Evolutionary conservation across 148 eudicot species (phyloP), one percentile per base, ranked within the genome.

Genomic region (Vaccinium darrowii): DNA sequence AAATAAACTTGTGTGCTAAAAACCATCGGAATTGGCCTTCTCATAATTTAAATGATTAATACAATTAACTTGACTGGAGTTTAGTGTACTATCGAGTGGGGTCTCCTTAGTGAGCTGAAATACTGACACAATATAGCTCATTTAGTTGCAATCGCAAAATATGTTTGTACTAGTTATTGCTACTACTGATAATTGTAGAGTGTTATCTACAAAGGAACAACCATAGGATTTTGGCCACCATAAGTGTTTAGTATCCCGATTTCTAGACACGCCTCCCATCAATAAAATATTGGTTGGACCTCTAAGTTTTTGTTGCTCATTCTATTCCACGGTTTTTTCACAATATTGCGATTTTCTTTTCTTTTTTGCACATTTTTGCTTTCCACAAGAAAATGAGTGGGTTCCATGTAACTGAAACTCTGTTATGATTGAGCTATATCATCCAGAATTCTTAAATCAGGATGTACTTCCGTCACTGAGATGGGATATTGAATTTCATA

Each of bases 391-490:
- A 71, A 71, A 51, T 72, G 76, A 16, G 14, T 11, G 2, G 11
- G 62, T 71, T 82, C 36, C 65, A 65, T 49, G 19, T 82, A 82
- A 23, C 8, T 51, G 82, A 57, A 18, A 80, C 69, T 51, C 58
- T 78, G 77, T 14, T 73, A 73, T 3, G 8, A 21, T 33, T 73
- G 51, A 73, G n/a, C 50, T 16, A 73, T 73, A 73, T 6, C 19
- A 73, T 16, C 5, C 49, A 73, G 10, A 7, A 36, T 73, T 15
- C 5, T 23, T 5, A 58, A 58, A 15, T 73, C 16, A 7, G 50
- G 50, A 33, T 73, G 77, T 65, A 65, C 36, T 72, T 72, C 76
- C 50, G 15, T 72, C 10, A 15, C 47, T 72, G 76, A 33, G 76
- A 71, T 71, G 43, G 76, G n/a, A 72, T 73, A 39, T 36, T 33